Conservation (phyloP, 148 eudicot species). For the Rhododendron kiyosumense region DNA sequence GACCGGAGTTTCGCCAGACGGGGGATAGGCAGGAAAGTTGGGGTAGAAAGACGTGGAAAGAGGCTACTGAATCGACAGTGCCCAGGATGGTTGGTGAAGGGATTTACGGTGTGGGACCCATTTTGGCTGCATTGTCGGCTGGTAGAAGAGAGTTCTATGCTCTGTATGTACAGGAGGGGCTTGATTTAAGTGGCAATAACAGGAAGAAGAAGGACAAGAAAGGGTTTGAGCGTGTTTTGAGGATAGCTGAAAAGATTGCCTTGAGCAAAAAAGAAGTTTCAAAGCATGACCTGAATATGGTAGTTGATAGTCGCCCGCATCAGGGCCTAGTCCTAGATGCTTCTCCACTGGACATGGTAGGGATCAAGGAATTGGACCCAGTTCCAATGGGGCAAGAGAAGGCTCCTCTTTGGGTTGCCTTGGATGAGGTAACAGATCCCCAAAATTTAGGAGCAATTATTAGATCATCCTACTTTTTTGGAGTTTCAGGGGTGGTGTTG, state of each 20-base stretch:
- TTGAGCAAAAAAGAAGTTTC: constrained; percentile 63
- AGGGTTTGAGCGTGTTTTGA: constrained; percentile 78
- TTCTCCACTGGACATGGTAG: constrained; percentile 87
- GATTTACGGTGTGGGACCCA: constrained; percentile 91
- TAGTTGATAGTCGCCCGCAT: constrained; percentile 86
- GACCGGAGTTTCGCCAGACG: constrained; percentile 35
- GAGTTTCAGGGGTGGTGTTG: constrained; percentile 78
- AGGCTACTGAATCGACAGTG: constrained; percentile 68
- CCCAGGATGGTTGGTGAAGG: constrained; percentile 92
- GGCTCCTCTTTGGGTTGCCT: constrained; percentile 82
- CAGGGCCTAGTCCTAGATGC: constrained; percentile 95
- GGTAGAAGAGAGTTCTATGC: constrained; percentile 77
- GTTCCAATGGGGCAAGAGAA: constrained; percentile 38
- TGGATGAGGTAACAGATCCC: constrained; percentile 97
- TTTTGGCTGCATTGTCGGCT: constrained; percentile 83
- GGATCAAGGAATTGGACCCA: constrained; percentile 61
- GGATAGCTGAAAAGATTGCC: constrained; percentile 71
- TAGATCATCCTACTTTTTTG: constrained; percentile 88
- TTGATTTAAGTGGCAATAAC: constrained; percentile 71
- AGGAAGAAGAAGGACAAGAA: constrained; percentile 91
- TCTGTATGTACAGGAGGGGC: constrained; percentile 77
- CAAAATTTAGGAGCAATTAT: constrained; percentile 96
- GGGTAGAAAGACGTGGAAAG: constrained; percentile 78
- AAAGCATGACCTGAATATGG: constrained; percentile 94
- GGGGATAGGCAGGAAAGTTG: constrained; percentile 67